A percentile compares a stretch with the other conserved stretches of the same genome.
Conservation (phyloP, 257 asterid genomes). For the Paraleonurus japonicus region DNA sequence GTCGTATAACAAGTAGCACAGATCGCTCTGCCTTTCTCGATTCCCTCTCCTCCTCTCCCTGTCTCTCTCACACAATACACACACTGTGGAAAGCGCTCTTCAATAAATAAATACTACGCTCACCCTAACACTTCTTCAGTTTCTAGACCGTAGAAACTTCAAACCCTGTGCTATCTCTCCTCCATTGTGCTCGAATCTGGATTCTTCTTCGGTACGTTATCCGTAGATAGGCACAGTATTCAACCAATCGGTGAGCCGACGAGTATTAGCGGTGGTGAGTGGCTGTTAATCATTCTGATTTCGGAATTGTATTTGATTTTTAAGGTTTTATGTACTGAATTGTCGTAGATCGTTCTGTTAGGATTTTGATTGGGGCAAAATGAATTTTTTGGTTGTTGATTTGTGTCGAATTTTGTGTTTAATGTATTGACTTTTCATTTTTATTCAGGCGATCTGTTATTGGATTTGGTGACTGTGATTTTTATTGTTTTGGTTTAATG, state of each 20-base stretch:
- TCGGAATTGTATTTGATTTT: not conserved
- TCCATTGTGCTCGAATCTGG: not conserved
- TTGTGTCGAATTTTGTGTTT: constrained; percentile 9
- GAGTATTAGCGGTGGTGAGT: constrained; percentile 28
- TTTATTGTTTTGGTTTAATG: constrained; percentile 44
- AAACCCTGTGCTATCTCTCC: constrained; percentile 19
- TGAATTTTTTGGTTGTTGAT: not conserved
- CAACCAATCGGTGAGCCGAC: constrained; percentile 25
- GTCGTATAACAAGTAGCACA: constrained; percentile 11
- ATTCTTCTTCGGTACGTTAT: not conserved
- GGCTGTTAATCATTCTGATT: not conserved
- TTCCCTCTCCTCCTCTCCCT: constrained; percentile 1
- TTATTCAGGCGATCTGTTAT: constrained; percentile 26
- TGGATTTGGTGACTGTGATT: constrained; percentile 31
- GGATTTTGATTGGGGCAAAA: not conserved
- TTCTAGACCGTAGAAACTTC: constrained; percentile 21
- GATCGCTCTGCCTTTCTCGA: constrained; percentile 26
- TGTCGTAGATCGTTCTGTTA: constrained; percentile 22
- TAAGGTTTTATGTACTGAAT: constrained; percentile 4
- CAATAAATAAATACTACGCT: constrained; percentile 14
- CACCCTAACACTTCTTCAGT: constrained; percentile 4
- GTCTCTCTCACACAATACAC: not conserved
- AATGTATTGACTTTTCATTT: not conserved
- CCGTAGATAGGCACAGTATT: constrained; percentile 20
- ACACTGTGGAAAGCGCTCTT: not conserved